Conservation (phyloP, 495 filamentous ascomycete species). For the Bacidia gigantensis region DNA sequence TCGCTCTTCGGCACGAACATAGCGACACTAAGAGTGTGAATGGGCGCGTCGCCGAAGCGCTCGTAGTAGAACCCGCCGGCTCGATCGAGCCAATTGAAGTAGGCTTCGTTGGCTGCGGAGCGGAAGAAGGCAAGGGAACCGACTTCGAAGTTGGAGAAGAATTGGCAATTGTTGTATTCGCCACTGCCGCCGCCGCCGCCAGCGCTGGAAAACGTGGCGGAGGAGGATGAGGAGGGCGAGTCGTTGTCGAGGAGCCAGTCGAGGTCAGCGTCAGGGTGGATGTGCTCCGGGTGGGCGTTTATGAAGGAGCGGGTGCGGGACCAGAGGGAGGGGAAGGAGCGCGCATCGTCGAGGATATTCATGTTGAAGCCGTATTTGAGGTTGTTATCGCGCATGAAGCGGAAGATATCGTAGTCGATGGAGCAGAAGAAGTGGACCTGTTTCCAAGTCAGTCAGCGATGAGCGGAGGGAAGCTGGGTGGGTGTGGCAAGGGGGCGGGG, state of each 20-base stretch:
- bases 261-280: conserved; percentile 37
- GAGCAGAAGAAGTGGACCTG: conserved; percentile 44
- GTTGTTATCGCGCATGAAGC: conserved; percentile 76
- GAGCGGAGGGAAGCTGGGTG: background rate
- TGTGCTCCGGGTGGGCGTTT: conserved; percentile 30
- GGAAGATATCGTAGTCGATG: conserved; percentile 79
- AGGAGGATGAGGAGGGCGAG: conserved; percentile 30
- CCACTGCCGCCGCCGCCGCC: conserved; percentile 41
- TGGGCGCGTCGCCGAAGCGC: conserved; percentile 50
- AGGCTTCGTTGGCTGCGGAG: conserved; percentile 38
- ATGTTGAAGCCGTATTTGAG: conserved; percentile 64
- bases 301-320: conserved; percentile 32
- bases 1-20: conserved; percentile 29
- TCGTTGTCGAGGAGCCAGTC: conserved; percentile 32
- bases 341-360: conserved; percentile 39
- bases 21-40: conserved; percentile 40
- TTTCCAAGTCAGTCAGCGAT: background rate
- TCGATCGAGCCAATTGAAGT: conserved; percentile 43
- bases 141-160: conserved; percentile 51
- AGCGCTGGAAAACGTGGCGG: conserved; percentile 43
- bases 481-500: background rate
- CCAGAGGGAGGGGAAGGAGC: conserved; percentile 38
- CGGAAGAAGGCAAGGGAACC: conserved; percentile 48
- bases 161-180: conserved; percentile 40
- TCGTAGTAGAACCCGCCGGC: conserved; percentile 50